phyloP scores from a whole-genome alignment of 495 filamentous ascomycete species.

The Lasiosphaeriaceae sp. region DNA sequence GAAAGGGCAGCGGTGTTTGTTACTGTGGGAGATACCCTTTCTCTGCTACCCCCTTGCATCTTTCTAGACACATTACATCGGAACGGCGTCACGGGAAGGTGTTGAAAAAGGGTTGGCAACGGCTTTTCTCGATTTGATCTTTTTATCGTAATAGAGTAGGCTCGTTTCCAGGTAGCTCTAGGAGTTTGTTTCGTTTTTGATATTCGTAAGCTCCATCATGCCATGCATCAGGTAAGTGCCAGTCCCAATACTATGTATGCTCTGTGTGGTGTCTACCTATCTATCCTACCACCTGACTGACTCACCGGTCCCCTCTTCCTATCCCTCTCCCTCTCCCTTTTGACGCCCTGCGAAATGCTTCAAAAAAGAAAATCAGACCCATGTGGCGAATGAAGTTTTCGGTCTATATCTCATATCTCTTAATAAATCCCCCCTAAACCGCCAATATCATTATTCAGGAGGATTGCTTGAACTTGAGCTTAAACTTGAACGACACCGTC shows the following conservation, averaged over 20 bases:
- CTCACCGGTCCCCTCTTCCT: too few species aligned
- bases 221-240: too few species aligned
- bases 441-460: neutral
- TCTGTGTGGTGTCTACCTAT: too few species aligned
- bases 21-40: constrained; percentile 8
- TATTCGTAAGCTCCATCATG: too few species aligned
- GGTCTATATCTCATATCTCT: too few species aligned
- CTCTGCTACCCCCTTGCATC: constrained; percentile 9
- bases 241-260: too few species aligned
- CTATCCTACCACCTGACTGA: too few species aligned
- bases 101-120: neutral
- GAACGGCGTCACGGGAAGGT: constrained; percentile 24
- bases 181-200: too few species aligned
- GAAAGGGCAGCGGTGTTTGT: neutral
- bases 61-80: constrained; percentile 15
- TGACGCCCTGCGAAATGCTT: constrained; percentile 12
- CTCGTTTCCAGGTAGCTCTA: too few species aligned
- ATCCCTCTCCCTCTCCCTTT: neutral
- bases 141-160: constrained; percentile 6
- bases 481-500: constrained; percentile 66
- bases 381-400: too few species aligned
- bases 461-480: constrained; percentile 43
- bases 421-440: too few species aligned
- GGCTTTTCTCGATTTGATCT: constrained; percentile 6
- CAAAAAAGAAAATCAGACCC: neutral